These are phyloP conservation scores for Tolypocladium guangdongense DNA, from an alignment of 2,329 filamentous ascomycete genomes.

Conservation along the genomic window DNA sequence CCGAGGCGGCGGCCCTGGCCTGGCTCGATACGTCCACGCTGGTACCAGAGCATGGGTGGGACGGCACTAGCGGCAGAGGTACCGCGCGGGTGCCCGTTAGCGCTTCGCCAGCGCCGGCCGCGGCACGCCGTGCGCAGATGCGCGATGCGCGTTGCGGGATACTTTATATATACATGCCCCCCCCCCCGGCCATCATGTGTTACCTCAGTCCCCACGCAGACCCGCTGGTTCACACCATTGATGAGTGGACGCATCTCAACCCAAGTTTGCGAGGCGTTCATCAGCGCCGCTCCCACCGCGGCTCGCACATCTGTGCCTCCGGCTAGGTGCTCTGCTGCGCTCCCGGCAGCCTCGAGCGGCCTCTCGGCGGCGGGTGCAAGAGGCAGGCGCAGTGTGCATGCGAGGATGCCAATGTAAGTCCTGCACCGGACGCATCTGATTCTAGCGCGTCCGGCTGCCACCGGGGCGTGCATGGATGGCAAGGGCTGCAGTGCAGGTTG, in stretches of 20 bases:
- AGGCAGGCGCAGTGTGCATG: neutral
- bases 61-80: constrained; percentile 20
- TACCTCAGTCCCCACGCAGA: constrained; percentile 24
- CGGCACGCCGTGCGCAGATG: neutral
- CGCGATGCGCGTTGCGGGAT: constrained; percentile 4
- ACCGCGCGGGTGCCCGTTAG: constrained; percentile 13
- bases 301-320: neutral
- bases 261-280: constrained; percentile 21
- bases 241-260: constrained; percentile 27
- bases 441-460: neutral
- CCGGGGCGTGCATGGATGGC: neutral
- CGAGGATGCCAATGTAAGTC: neutral
- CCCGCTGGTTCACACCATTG: constrained; percentile 28
- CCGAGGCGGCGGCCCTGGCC: constrained; percentile 25
- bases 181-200: constrained; percentile 20
- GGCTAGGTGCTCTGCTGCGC: neutral
- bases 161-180: constrained; percentile 22
- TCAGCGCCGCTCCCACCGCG: constrained; percentile 6
- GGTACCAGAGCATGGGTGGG: constrained; percentile 25
- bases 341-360: neutral
- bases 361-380: neutral
- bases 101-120: constrained; percentile 1
- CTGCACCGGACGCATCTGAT: neutral
- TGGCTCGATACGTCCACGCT: constrained; percentile 21
- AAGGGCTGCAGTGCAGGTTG: neutral